phyloP scores from a whole-genome alignment of 441 rosid species.

The Gossypium davidsonii region DNA sequence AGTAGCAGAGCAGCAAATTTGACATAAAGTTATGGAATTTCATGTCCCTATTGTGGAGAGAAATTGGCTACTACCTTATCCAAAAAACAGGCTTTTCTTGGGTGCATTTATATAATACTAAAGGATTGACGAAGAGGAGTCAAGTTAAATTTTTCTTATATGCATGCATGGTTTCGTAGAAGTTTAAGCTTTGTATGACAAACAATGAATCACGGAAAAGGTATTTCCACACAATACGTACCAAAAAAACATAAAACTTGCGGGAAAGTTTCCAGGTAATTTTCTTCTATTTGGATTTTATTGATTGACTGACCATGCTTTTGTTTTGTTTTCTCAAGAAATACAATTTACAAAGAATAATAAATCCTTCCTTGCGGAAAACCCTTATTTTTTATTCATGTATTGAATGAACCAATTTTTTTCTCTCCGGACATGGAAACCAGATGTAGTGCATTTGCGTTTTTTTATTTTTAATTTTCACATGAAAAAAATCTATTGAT shows the following conservation, averaged over 20 bases:
- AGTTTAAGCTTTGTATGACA: no score
- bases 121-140: neutral
- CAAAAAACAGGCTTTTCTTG: neutral
- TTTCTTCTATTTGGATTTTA: neutral
- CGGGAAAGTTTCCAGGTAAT: neutral
- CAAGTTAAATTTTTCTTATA: neutral
- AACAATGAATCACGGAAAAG: no score
- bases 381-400: no score
- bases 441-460: no score
- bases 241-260: no score
- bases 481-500: no score
- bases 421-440: no score
- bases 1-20: neutral
- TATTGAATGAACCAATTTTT: no score
- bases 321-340: neutral
- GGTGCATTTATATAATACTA: neutral
- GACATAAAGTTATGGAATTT: neutral
- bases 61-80: neutral
- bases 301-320: neutral
- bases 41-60: neutral
- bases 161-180: neutral
- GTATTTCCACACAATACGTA: neutral
- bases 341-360: no score
- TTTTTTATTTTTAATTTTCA: no score
- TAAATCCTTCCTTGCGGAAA: no score